phyloP scores from a whole-genome alignment of 139 green algal species.

The Picochlorum sp. region DNA sequence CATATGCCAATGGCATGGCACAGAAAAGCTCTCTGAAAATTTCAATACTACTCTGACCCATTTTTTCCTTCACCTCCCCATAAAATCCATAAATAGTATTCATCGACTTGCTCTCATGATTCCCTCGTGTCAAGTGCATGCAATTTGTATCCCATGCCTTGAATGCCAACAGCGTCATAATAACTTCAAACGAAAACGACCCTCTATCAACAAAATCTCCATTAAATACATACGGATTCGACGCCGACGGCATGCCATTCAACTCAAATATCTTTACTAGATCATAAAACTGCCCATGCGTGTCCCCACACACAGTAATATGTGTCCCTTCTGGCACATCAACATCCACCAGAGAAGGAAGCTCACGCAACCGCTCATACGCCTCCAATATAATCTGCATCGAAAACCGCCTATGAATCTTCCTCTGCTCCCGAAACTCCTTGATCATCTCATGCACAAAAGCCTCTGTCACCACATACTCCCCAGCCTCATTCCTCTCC shows the following conservation, averaged over 20 bases:
- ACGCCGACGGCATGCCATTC: conserved; percentile 71
- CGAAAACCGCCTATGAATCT: conserved; percentile 65
- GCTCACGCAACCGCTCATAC: conserved; percentile 34
- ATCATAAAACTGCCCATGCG: conserved; percentile 90
- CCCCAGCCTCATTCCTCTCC: conserved; percentile 44
- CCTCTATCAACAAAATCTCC: conserved; percentile 91
- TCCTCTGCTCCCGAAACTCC: conserved; percentile 76
- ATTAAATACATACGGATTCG: conserved; percentile 99
- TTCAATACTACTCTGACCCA: conserved; percentile 42
- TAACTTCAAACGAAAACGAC: conserved; percentile 86
- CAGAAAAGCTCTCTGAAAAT: conserved; percentile 88
- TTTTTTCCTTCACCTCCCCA: conserved; percentile 86
- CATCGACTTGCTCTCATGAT: conserved; percentile 93
- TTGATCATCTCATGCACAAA: conserved; percentile 89
- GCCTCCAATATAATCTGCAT: conserved; percentile 59
- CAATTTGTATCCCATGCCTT: conserved; percentile 69
- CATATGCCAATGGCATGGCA: conserved; percentile 79
- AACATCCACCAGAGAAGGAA: conserved; percentile 74
- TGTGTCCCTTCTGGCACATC: conserved; percentile 38
- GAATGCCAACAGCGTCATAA: conserved; percentile 87
- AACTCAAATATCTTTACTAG: conserved; percentile 94
- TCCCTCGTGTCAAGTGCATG: conserved; percentile 85
- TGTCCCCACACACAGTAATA: conserved; percentile 86
- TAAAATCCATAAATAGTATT: conserved; percentile 97
- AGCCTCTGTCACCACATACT: conserved; percentile 61